Percentiles rank a stretch among this genome's conserved stretches.
Evolutionary conservation across 1,284 basidiomycete genomes (phyloP).

Genomic region (Apiotrichum domesticum): DNA sequence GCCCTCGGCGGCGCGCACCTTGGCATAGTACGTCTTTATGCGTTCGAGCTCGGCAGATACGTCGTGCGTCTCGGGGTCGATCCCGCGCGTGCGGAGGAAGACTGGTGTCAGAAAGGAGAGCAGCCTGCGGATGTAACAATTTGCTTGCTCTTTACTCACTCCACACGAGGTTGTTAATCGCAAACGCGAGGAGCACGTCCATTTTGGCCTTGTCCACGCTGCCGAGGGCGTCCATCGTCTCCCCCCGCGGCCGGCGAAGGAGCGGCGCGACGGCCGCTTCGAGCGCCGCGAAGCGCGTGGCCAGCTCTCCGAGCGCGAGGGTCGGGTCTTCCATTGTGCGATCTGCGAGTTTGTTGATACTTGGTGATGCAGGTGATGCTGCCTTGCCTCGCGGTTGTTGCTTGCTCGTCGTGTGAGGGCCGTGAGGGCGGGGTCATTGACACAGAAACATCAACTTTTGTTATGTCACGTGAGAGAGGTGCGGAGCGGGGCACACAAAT

Average conservation of each 20-base stretch:
- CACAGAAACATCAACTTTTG: too few species aligned
- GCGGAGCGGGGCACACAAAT: too few species aligned
- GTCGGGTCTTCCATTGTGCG: conserved; percentile 11
- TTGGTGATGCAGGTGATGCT: too few species aligned
- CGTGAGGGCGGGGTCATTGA: too few species aligned
- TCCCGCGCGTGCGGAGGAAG: conserved; percentile 40
- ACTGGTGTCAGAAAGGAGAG: conserved; percentile 21
- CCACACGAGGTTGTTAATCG: conserved; percentile 43
- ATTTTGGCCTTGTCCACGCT: conserved; percentile 36
- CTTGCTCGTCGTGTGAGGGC: too few species aligned
- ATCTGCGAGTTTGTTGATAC: too few species aligned
- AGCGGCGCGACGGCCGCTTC: conserved; percentile 15
- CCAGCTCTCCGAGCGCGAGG: conserved; percentile 5
- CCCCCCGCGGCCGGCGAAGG: conserved; percentile 4
- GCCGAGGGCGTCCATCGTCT: conserved; percentile 3
- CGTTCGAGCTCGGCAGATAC: conserved; percentile 38
- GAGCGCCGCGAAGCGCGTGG: conserved; percentile 8
- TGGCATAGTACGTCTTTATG: conserved; percentile 40
- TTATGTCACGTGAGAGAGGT: too few species aligned
- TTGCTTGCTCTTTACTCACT: conserved; percentile 23
- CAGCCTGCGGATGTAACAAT: not conserved
- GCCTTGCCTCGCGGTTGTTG: too few species aligned
- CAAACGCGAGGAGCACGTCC: conserved; percentile 35
- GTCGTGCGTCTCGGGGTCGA: conserved; percentile 39
- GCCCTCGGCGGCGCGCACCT: conserved; percentile 33